Evolutionary conservation across 306 rosid genomes (phyloP).

Genomic region (Gleditsia sinensis): DNA sequence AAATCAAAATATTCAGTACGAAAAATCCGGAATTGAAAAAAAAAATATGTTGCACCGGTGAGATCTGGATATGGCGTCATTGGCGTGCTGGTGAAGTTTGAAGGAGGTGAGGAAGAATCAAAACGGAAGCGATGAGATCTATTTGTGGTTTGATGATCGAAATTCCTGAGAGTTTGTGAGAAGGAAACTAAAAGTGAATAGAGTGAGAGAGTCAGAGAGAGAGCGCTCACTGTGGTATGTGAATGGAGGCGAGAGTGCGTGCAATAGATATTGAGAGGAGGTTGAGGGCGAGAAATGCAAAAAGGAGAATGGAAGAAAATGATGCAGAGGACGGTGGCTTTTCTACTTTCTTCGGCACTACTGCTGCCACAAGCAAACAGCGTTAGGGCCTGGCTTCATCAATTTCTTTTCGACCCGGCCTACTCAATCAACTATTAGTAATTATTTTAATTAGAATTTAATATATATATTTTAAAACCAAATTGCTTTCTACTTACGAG

Average conservation of each 20-base stretch:
- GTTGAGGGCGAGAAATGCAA: constrained; percentile 9
- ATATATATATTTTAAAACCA: not conserved
- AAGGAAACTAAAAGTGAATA: not conserved
- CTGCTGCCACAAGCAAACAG: constrained; percentile 40
- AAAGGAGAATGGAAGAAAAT: not conserved
- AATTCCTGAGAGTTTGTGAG: constrained; percentile 18
- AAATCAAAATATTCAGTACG: not conserved
- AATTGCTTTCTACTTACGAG: not conserved
- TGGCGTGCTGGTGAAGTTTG: constrained; percentile 41
- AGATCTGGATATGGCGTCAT: constrained; percentile 41
- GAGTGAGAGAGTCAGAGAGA: not conserved
- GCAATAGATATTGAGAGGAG: not conserved
- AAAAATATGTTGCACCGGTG: constrained; percentile 36
- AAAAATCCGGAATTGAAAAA: not conserved
- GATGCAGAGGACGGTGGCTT: not conserved
- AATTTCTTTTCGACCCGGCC: not conserved
- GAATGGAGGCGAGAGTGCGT: constrained; percentile 22
- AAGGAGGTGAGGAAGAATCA: not conserved
- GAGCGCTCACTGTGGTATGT: constrained; percentile 34
- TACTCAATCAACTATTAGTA: not conserved
- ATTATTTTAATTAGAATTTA: too few relatives aligned
- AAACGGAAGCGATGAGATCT: constrained; percentile 33
- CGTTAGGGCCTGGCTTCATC: constrained; percentile 27
- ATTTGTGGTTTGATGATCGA: constrained; percentile 8
- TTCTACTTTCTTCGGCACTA: constrained; percentile 32